phyloP scores from a whole-genome alignment of 306 rosid species.

The Crotalaria pallida region DNA sequence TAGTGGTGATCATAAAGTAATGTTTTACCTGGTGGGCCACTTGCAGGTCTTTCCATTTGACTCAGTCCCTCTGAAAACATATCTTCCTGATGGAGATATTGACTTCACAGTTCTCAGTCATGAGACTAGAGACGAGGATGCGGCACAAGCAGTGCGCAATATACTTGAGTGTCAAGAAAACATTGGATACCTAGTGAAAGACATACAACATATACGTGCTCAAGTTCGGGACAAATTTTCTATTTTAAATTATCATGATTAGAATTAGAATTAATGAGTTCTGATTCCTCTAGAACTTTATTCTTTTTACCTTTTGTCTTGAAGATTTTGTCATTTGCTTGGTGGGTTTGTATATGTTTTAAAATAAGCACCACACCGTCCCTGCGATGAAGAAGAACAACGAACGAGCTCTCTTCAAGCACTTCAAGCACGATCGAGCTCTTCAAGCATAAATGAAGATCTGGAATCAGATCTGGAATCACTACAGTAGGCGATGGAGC shows the following conservation, averaged over 20 bases:
- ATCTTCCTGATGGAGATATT: slow-evolving; percentile 85
- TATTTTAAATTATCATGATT: neutral
- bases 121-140: slow-evolving; percentile 36
- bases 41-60: slow-evolving; percentile 64
- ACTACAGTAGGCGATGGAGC: no score
- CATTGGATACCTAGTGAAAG: slow-evolving; percentile 33
- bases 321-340: neutral
- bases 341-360: neutral
- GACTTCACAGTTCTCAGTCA: slow-evolving; percentile 54
- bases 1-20: neutral
- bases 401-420: no score
- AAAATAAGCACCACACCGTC: no score
- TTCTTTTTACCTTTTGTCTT: neutral
- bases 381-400: no score
- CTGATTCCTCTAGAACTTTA: neutral
- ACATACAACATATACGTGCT: slow-evolving; percentile 40
- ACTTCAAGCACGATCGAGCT: no score
- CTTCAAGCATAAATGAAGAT: no score
- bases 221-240: slow-evolving; percentile 38
- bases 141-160: slow-evolving; percentile 34
- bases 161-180: slow-evolving; percentile 32
- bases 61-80: slow-evolving; percentile 63
- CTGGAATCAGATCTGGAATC: no score
- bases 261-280: neutral
- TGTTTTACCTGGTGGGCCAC: slow-evolving; percentile 12